Evolutionary conservation across 306 rosid species (phyloP), one percentile per base, ranked within the genome.

Genomic region (Sesbania bispinosa): DNA sequence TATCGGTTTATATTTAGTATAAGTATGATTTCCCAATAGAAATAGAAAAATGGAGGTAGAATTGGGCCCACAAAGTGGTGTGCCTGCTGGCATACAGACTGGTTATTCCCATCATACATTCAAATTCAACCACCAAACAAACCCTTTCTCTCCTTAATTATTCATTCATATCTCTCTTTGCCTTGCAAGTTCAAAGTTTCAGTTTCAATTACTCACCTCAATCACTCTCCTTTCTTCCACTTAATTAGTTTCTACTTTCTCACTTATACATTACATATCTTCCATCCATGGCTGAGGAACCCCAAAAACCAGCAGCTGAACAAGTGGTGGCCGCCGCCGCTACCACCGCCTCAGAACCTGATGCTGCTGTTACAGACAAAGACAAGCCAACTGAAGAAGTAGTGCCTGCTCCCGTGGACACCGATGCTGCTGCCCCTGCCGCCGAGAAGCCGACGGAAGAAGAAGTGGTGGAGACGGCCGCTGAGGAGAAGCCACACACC

Each of bases 261-360:
- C 11, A 13, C n/a, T 4, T 2, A 0, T 13, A 29, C 35, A 1
- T 4, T 1, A 1, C 7, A 3, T 1, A n/a, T 20, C 4, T 0
- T 50, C 24, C 14, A 1, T 10, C 77, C 58, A 90, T 90, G 97
- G 93, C 97, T 2, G 90, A 86, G 63, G 97, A 90, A 30, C 41
- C 85, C 54, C 82, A 88, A 64, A 90, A 88, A 74, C 86, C 89
- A 1, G 55, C 89, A 1, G 55, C 71, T n/a, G 80, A 72, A 4
- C 64, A 78, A 2, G 86, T 77, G 10, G 45, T 67, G 7, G 50
- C 82, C 0, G 60, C 63, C 39, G 20, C 33, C 18, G 29, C 60
- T 4, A 33, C 39, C 5, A 3, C 67, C 0, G 13, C 68, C 33
- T n/a, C n/a, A n/a, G n/a, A n/a, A 18, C 69, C 2, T 3, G 35